Base-by-base conservation (phyloP, 2,329 filamentous ascomycete species). In the Ophiostoma populinum region DNA sequence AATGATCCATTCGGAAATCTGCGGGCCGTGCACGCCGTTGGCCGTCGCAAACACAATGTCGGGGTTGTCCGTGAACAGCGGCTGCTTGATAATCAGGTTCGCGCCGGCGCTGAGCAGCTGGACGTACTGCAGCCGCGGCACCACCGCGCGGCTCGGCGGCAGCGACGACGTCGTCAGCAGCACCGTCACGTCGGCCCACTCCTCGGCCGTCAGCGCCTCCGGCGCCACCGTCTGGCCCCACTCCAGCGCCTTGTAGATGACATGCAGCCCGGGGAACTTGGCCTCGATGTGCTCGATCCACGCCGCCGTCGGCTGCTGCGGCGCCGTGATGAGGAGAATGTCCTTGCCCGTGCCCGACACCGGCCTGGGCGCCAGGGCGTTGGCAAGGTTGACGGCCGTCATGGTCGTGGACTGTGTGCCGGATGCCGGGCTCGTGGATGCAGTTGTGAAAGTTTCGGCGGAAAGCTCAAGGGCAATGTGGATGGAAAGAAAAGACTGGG, bases 1-100 rank as follows among this genome's bases (percentile, higher is more conserved):
- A 17, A 70, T 59, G 6, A 70, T 56, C 67, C 67, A 71, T 48
- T 71, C 67, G 0, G 65, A 52, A 40, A 70, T 71, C 43, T 70
- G 66, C 2, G 66, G 65, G 2, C 64, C 65, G 26, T 70, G 65
- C n/a, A 72, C 62, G 0, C 68, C 68, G 39, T 67, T 72, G 1
- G 65, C 65, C 0, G 66, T 67, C 29, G 60, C 65, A 40, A 73
- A 67, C 0, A 52, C 47, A 7, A 69, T 51, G 32, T 66, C 53
- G 7, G 30, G n/a, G 0, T 60, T 66, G 16, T 67, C 61, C 16
- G 50, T 56, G 39, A 65, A 71, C 0, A 70, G 38, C 2, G 61
- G 59, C 10, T 58, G 48, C 2, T 60, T 47, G 7, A 63, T 33
- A 9, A 70, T 47, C 35, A 60, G 56, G 36, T 72, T 67, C 2